Evolutionary conservation across 75 land plant genomes (phyloP).

Genomic region (Adiantum capillusveneris): DNA sequence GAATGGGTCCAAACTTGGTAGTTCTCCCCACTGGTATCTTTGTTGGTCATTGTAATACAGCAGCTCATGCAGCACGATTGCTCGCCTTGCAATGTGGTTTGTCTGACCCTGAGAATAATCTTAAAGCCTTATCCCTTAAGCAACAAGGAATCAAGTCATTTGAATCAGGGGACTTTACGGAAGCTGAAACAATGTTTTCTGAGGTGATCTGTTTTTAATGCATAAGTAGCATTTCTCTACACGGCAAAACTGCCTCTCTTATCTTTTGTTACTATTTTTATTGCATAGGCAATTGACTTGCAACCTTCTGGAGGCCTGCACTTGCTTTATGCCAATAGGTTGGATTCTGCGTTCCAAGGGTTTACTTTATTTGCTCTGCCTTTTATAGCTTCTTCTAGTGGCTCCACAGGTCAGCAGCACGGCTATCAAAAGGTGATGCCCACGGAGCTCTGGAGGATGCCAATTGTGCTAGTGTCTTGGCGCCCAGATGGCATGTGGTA

Average conservation of each 20-base stretch:
- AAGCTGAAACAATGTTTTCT: conserved; percentile 45
- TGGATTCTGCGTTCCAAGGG: no score
- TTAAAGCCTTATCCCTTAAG: conserved; percentile 64
- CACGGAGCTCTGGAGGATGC: conserved; percentile 73
- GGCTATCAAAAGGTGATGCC: conserved; percentile 45
- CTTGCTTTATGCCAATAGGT: conserved; percentile 58
- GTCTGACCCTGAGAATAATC: conserved; percentile 29
- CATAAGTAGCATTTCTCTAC: background rate
- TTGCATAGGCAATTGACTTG: conserved; percentile 66
- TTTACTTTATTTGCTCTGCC: no score
- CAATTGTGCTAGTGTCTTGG: conserved; percentile 45
- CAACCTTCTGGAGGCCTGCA: conserved; percentile 81
- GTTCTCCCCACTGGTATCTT: conserved; percentile 50
- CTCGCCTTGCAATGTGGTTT: conserved; percentile 36
- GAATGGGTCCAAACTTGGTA: conserved; percentile 78
- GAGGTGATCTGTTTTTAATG: conserved; percentile 30
- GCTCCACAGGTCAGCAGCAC: conserved; percentile 42
- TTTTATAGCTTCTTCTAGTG: no score
- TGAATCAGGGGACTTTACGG: conserved; percentile 33
- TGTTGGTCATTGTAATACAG: conserved; percentile 67
- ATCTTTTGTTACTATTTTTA: background rate
- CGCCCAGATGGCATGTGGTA: conserved; percentile 57
- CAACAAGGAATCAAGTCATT: conserved; percentile 61
- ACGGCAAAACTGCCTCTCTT: background rate
- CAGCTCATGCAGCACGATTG: conserved; percentile 60